Evolutionary conservation across 345 rosid species (phyloP).

Genomic region (Draba incana): DNA sequence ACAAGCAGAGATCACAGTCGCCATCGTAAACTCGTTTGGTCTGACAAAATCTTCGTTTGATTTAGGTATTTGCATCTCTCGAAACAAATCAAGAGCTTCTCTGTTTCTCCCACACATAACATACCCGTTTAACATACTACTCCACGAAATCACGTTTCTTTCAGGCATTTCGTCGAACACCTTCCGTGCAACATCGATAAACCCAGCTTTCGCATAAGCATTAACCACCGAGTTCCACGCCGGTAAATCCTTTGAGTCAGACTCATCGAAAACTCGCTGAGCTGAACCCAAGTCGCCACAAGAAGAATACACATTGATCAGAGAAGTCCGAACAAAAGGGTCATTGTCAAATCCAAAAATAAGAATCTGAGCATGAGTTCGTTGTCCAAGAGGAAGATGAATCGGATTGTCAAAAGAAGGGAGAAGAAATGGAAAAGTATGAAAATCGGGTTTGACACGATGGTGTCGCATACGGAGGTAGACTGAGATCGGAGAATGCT

Average conservation of each 20-base stretch:
- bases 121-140: conserved; percentile 56
- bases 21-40: conserved; percentile 58
- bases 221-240: conserved; percentile 62
- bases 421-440: conserved; percentile 57
- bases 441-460: conserved; percentile 51
- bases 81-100: conserved; percentile 52
- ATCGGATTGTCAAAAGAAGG: conserved; percentile 40
- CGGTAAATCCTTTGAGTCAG: conserved; percentile 42
- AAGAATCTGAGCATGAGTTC: conserved; percentile 61
- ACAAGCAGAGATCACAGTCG: conserved; percentile 58
- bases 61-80: conserved; percentile 49
- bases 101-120: conserved; percentile 51
- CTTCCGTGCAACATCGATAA: conserved; percentile 44
- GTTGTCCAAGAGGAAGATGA: conserved; percentile 53
- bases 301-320: conserved; percentile 52
- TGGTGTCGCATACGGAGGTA: conserved; percentile 58
- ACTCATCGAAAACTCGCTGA: conserved; percentile 52
- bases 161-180: conserved; percentile 58
- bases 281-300: conserved; percentile 44
- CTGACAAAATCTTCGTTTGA: conserved; percentile 23
- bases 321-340: conserved; percentile 46
- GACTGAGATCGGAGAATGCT: conserved; percentile 42
- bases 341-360: conserved; percentile 52
- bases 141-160: conserved; percentile 61
- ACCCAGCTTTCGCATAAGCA: conserved; percentile 43